Base-by-base conservation (phyloP, 257 asterid genomes). In the Paulownia fortunei region DNA sequence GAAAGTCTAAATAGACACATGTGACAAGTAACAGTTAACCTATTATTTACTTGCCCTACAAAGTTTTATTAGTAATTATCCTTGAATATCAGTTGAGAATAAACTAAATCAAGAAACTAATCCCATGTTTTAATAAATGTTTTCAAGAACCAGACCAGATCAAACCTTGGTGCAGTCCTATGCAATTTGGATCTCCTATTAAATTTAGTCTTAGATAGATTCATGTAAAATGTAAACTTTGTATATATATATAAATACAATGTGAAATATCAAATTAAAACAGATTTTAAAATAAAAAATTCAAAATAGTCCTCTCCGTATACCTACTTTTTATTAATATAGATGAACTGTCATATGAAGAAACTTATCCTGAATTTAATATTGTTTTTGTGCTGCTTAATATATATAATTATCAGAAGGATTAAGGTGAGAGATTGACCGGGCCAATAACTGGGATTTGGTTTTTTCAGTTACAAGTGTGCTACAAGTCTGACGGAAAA, bases 391-490 rank as follows among this genome's bases (percentile, higher is more conserved):
- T 46, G 15, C 51, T 51, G 58, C 46, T 52, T 77, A 44, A 49
- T 11, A 34, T 69, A 41, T 37, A 70, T 65, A 76, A 76, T 70
- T 73, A 72, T 19, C 12, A 1, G 5, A 13, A 74, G 9, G 42
- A 64, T 55, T 76, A 52, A 74, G 36, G 27, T 19, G 1, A 72
- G 21, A 80, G 77, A 76, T 82, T 89, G 80, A 78, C 83, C 83
- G 83, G 93, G 69, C 79, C 73, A 76, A 66, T 78, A 66, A 69
- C 82, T 68, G 74, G 74, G 80, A 76, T 85, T 72, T 63, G n/a
- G n/a, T n/a, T n/a, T 73, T 80, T 82, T 73, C 93, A 42, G 89
- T 90, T 88, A 84, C 96, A 71, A 78, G 30, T 56, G 70, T 27
- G 34, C 62, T 30, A 36, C 39, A 51, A 62, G 76, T 41, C 64